Base-by-base conservation (phyloP, 2,329 filamentous ascomycete species). In the Alternaria dauci region DNA sequence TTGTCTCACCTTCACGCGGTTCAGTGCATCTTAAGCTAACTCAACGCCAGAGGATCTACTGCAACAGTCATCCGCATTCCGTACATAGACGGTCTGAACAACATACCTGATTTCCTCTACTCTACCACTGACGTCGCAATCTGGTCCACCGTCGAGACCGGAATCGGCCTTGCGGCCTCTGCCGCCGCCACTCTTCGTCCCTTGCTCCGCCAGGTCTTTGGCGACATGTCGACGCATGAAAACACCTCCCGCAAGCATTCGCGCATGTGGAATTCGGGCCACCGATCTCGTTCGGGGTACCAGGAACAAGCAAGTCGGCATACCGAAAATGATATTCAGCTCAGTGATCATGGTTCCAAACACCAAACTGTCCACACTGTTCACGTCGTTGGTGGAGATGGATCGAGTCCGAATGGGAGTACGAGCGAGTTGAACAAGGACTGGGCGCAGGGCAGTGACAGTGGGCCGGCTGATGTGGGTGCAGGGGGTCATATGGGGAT, bases 241-340 rank as follows among this genome's bases (percentile, higher is more conserved):
- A 61, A 30, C 43, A 30, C 59, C 38, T 43, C 43, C 8, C 65
- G 59, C 18, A 67, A 67, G 48, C 57, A 48, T n/a, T 65, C 64
- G 30, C 62, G 57, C 34, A 56, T 20, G 43, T 65, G 64, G 64
- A 55, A 36, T 1, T 58, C 56, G 6, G 48, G 16, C 0, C 46
- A 61, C 36, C 64, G 59, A 5, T 61, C 62, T 41, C 62, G 64
- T 32, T 64, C 64, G 42, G 64, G 64, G 16, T 67, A 67, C 39
- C 36, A 44, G 41, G 51, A 52, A 32, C 62, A 67, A 11, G 30
- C 28, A 4, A 30, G 28, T 30, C 28, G 28, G 28, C 11, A 30
- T 30, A 30, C 28, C 11, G 28, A 30, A 30, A 30, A 12, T 30
- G 28, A 30, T 30, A 30, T 30, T 30, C 28, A 30, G 28, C 28